phyloP scores from a whole-genome alignment of 2,329 filamentous ascomycete genomes.

The Aspergillus brunneoviolaceus region DNA sequence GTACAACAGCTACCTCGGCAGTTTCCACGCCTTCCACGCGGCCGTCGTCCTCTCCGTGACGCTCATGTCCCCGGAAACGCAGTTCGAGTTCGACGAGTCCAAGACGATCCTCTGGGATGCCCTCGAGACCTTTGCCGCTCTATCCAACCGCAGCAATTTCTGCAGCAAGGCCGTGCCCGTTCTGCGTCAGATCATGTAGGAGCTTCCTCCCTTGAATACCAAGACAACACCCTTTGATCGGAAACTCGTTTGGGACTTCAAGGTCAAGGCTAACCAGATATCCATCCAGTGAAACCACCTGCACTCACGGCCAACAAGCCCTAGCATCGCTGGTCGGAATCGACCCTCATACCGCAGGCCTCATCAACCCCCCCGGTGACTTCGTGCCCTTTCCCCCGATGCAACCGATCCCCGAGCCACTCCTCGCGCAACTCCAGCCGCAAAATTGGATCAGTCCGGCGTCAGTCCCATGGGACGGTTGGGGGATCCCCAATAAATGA shows the following conservation, averaged over 20 bases:
- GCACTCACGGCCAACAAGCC: conserved; percentile 18
- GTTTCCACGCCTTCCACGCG: conserved; percentile 44
- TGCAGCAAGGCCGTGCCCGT: conserved; percentile 39
- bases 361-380: conserved; percentile 15
- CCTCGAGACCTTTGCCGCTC: conserved; percentile 32
- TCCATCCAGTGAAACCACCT: conserved; percentile 24
- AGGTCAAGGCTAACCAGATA: too few relatives aligned
- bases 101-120: conserved; percentile 30
- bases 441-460: conserved; percentile 36
- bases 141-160: conserved; percentile 36
- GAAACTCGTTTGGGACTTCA: too few relatives aligned
- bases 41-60: conserved; percentile 34
- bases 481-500: conserved; percentile 3
- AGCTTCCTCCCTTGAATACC: background rate
- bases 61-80: conserved; percentile 29
- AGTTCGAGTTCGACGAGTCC: conserved; percentile 31
- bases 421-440: conserved; percentile 29
- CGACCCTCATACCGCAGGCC: conserved; percentile 6
- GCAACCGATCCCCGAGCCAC: conserved; percentile 14
- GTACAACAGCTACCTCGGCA: conserved; percentile 41
- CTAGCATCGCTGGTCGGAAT: conserved; percentile 8
- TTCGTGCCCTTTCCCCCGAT: conserved; percentile 11
- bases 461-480: conserved; percentile 31
- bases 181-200: conserved; percentile 36
- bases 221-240: too few relatives aligned